Evolutionary conservation across 495 filamentous ascomycete species (phyloP).

Genomic region (Trypethelium eluteriae): DNA sequence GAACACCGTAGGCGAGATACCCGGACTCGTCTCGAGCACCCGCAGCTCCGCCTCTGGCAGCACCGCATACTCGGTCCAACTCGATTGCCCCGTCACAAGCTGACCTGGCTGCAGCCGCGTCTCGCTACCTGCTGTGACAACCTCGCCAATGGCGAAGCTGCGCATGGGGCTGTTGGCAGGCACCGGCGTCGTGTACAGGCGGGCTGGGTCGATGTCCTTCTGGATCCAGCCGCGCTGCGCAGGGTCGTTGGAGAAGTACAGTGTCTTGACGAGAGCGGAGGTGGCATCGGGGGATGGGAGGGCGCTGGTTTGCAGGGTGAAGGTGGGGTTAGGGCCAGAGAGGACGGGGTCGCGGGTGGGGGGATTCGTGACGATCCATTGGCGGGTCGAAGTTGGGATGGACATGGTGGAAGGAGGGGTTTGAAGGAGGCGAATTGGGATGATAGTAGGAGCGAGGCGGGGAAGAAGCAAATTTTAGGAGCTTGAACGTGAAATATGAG

Average conservation of each 20-base stretch:
- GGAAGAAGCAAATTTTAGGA: not conserved
- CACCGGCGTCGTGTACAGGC: slow-evolving; percentile 63
- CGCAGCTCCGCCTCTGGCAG: slow-evolving; percentile 33
- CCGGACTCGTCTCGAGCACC: slow-evolving; percentile 31
- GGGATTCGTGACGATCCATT: slow-evolving; percentile 34
- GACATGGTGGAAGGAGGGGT: not conserved
- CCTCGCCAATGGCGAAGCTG: slow-evolving; percentile 49
- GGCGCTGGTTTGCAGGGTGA: slow-evolving; percentile 41
- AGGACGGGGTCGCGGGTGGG: slow-evolving; percentile 31
- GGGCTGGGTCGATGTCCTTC: slow-evolving; percentile 40
- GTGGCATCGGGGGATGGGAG: slow-evolving; percentile 49
- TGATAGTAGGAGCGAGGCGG: not conserved
- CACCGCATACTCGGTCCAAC: slow-evolving; percentile 49
- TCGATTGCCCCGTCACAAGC: slow-evolving; percentile 36
- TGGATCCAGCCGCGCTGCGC: slow-evolving; percentile 74
- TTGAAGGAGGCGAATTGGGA: not conserved
- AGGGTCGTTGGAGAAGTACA: slow-evolving; percentile 71
- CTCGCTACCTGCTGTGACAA: slow-evolving; percentile 40
- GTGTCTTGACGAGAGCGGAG: slow-evolving; percentile 55
- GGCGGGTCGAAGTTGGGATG: slow-evolving; percentile 16
- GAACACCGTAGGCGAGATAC: slow-evolving; percentile 36
- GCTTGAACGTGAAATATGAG: not conserved
- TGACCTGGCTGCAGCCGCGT: slow-evolving; percentile 37
- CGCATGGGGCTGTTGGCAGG: slow-evolving; percentile 61
- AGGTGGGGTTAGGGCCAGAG: slow-evolving; percentile 41